These are phyloP conservation scores for Bullera alba DNA, from an alignment of 768 basidiomycete genomes.

Conservation along the genomic window DNA sequence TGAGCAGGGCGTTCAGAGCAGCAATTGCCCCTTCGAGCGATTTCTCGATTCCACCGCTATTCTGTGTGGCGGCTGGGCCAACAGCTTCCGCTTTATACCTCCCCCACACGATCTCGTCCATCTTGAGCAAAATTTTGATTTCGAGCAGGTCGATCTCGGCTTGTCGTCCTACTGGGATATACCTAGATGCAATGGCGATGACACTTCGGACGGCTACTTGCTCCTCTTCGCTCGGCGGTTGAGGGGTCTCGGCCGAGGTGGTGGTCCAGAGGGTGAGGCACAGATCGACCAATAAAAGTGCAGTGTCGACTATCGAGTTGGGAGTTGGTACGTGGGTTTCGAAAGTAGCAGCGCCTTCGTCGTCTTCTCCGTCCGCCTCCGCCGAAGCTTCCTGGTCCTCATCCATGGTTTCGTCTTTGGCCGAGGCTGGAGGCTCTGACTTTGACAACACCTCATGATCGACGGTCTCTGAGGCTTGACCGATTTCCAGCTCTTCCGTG, in stretches of 20 bases:
- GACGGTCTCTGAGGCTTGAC: slow-evolving; percentile 12
- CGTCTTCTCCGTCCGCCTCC: slow-evolving; percentile 2
- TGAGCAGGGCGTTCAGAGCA: slow-evolving; percentile 18
- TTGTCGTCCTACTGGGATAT: slow-evolving; percentile 22
- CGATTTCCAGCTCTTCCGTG: slow-evolving; percentile 20
- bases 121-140: slow-evolving; percentile 29
- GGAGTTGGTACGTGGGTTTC: slow-evolving; percentile 36
- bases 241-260: slow-evolving; percentile 5
- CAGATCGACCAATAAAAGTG: slow-evolving; percentile 17
- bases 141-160: slow-evolving; percentile 37
- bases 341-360: slow-evolving; percentile 17
- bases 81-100: slow-evolving; percentile 24
- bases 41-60: slow-evolving; percentile 22
- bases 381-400: slow-evolving; percentile 9
- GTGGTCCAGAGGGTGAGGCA: slow-evolving; percentile 35
- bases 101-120: slow-evolving; percentile 38
- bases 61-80: too few species aligned
- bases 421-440: not conserved
- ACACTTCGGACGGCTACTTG: slow-evolving; percentile 24
- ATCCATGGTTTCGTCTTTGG: slow-evolving; percentile 16
- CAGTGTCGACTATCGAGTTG: slow-evolving; percentile 34
- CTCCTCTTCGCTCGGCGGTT: slow-evolving; percentile 16
- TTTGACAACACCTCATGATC: slow-evolving; percentile 4
- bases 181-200: slow-evolving; percentile 18
- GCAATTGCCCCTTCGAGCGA: slow-evolving; percentile 28